phyloP scores from a whole-genome alignment of 1,284 basidiomycete genomes.

The Fomitopsis palustris region DNA sequence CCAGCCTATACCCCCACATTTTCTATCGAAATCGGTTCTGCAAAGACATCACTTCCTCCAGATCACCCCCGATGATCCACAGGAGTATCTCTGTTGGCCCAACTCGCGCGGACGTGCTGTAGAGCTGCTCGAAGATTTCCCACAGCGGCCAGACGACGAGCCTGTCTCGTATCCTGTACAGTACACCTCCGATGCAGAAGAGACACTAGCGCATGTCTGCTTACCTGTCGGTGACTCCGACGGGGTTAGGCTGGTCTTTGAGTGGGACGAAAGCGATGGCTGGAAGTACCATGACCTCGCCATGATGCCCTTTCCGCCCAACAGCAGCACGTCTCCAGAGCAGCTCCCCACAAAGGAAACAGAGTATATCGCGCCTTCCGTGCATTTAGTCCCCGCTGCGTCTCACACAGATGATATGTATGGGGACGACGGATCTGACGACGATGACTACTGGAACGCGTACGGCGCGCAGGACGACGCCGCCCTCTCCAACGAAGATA shows the following conservation, averaged over 20 bases:
- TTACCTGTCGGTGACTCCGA: constrained; percentile 35
- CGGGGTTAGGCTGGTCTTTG: constrained; percentile 61
- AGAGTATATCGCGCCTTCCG: constrained; percentile 3
- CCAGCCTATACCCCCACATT: constrained; percentile 51
- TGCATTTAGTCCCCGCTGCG: background rate
- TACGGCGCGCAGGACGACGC: constrained; percentile 42
- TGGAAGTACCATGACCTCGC: constrained; percentile 73
- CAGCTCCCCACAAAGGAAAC: constrained; percentile 20
- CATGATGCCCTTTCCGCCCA: constrained; percentile 70
- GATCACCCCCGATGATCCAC: constrained; percentile 45
- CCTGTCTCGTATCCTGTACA: constrained; percentile 36
- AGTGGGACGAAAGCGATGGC: constrained; percentile 49
- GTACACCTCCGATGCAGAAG: constrained; percentile 59
- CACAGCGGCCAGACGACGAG: constrained; percentile 33
- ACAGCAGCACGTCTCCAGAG: constrained; percentile 39
- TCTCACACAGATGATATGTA: constrained; percentile 20
- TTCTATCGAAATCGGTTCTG: constrained; percentile 55
- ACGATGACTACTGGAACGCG: constrained; percentile 65
- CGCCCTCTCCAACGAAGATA: constrained; percentile 11
- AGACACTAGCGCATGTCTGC: constrained; percentile 58
- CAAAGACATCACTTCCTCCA: constrained; percentile 66
- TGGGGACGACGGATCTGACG: constrained; percentile 32
- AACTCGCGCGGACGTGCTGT: constrained; percentile 30
- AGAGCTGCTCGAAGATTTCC: constrained; percentile 44
- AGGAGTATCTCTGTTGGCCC: constrained; percentile 68